These are phyloP conservation scores for Blepharisma undulans DNA, from an alignment of 169 alveolate genomes.

Conservation along the genomic window DNA sequence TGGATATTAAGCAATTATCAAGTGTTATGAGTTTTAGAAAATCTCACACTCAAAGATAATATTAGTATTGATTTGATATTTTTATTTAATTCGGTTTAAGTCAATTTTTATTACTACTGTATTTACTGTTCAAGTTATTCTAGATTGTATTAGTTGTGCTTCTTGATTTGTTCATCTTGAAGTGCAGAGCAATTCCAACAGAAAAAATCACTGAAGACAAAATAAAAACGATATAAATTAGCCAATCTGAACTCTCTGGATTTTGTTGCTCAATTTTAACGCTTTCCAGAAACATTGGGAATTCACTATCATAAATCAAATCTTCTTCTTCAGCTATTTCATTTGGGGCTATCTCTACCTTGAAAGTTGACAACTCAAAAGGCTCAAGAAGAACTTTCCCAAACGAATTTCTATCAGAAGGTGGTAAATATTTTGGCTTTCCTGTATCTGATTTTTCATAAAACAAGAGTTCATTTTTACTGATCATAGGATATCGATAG, in stretches of 20 bases:
- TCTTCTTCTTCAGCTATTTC: neutral
- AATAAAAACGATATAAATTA: neutral
- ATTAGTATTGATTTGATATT: too few relatives aligned
- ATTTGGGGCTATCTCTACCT: neutral
- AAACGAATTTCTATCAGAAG: neutral
- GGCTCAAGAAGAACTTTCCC: neutral
- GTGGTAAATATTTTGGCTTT: neutral
- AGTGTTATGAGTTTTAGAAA: too few relatives aligned
- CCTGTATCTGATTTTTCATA: neutral
- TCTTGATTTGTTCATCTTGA: neutral
- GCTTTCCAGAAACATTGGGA: neutral
- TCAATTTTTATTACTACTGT: too few relatives aligned
- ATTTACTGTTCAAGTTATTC: neutral
- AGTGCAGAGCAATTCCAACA: neutral
- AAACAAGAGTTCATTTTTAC: neutral
- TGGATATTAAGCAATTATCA: too few relatives aligned
- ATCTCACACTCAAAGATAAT: too few relatives aligned
- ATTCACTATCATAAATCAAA: neutral
- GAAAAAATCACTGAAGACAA: neutral
- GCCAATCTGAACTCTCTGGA: neutral
- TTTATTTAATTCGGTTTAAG: too few relatives aligned
- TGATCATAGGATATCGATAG: neutral
- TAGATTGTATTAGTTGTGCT: neutral
- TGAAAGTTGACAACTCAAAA: conserved; percentile 21
- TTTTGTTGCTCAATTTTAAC: neutral